Percentiles rank a stretch among this genome's conserved stretches.
These are phyloP conservation scores for Sanguinoderma infundibulare DNA, from an alignment of 1,284 basidiomycete species.

Conservation along the genomic window DNA sequence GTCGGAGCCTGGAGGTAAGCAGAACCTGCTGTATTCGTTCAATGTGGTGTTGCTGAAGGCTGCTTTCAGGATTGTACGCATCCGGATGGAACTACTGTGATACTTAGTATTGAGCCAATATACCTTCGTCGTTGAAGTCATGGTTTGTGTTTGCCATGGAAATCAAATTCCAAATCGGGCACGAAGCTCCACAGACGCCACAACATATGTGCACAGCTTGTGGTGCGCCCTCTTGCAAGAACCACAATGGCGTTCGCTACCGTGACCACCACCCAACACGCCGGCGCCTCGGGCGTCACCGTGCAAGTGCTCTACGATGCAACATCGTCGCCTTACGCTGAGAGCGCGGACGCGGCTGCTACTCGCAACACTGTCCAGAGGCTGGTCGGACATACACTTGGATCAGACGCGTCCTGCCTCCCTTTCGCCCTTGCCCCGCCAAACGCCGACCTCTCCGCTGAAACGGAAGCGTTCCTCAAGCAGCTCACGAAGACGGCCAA, in stretches of 20 bases:
- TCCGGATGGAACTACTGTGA: not conserved
- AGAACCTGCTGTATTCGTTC: too few species aligned
- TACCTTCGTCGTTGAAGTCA: not conserved
- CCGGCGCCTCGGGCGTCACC: not conserved
- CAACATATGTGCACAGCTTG: not conserved
- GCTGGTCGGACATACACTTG: not conserved
- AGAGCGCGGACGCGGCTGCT: not conserved
- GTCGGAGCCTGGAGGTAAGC: too few species aligned
- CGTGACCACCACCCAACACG: not conserved
- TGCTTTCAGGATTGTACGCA: not conserved
- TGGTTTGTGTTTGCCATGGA: too few species aligned
- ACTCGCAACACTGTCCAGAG: conserved; percentile 1
- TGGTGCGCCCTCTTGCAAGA: too few species aligned
- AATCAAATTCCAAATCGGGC: not conserved
- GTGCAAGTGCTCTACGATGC: conserved; percentile 4
- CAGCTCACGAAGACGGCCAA: conserved; percentile 45
- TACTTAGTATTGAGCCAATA: not conserved
- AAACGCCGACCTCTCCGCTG: not conserved
- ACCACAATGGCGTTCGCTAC: not conserved
- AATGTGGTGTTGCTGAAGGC: too few species aligned
- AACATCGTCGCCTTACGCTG: not conserved
- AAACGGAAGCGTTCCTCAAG: conserved; percentile 21
- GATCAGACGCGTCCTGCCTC: not conserved
- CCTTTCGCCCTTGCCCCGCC: conserved; percentile 9
- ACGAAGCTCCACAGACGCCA: not conserved